phyloP scores from a whole-genome alignment of 257 asterid genomes.

The Coffea canephora region DNA sequence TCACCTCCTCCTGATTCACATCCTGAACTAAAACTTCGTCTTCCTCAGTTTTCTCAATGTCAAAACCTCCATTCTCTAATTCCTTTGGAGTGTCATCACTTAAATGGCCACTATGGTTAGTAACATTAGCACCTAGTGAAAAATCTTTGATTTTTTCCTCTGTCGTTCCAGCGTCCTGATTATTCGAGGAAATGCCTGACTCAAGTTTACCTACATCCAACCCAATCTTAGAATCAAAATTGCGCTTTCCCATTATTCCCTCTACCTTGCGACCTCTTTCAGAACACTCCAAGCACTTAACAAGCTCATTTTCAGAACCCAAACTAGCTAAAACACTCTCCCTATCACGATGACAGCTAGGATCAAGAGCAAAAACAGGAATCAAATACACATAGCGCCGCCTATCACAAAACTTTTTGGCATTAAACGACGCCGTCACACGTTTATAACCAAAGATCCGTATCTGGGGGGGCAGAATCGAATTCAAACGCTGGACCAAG shows the following conservation, averaged over 20 bases:
- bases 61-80: constrained; percentile 24
- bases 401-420: constrained; percentile 91
- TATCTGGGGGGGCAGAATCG: constrained; percentile 62
- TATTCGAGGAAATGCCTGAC: constrained; percentile 28
- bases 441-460: constrained; percentile 80
- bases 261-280: constrained; percentile 84
- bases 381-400: constrained; percentile 85
- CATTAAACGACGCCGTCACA: constrained; percentile 63
- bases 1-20: constrained; percentile 9
- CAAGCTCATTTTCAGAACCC: constrained; percentile 73
- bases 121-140: constrained; percentile 20
- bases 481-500: constrained; percentile 68
- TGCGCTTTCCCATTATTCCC: constrained; percentile 70
- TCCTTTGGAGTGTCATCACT: constrained; percentile 19
- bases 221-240: constrained; percentile 27
- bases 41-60: constrained; percentile 28
- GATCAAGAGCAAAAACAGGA: constrained; percentile 90
- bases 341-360: constrained; percentile 74
- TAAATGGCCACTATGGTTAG: background rate
- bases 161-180: constrained; percentile 11
- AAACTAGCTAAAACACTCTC: constrained; percentile 84
- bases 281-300: constrained; percentile 80
- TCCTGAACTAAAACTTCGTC: constrained; percentile 18
- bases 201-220: constrained; percentile 23
- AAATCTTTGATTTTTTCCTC: constrained; percentile 13